These are phyloP conservation scores for Aspergillus leporis DNA, from an alignment of 495 filamentous ascomycete species.

Conservation along the genomic window DNA sequence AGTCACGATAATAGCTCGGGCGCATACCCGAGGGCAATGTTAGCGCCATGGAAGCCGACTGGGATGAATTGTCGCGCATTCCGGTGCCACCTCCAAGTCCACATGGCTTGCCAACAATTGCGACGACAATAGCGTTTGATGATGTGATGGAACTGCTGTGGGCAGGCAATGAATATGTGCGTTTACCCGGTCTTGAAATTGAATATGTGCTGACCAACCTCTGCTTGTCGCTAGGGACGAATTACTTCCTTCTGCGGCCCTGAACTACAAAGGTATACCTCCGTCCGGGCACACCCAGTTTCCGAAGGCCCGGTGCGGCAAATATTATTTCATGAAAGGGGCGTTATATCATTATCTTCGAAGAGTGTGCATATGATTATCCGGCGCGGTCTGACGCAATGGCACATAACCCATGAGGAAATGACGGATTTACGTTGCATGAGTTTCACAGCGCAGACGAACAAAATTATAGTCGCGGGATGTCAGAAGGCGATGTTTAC, in stretches of 20 bases:
- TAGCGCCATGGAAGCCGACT: slow-evolving; percentile 48
- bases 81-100: slow-evolving; percentile 65
- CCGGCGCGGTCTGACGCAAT: slow-evolving; percentile 76
- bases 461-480: slow-evolving; percentile 84
- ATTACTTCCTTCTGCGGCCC: slow-evolving; percentile 81
- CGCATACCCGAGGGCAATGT: slow-evolving; percentile 18
- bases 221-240: slow-evolving; percentile 61
- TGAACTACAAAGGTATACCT: slow-evolving; percentile 77
- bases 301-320: slow-evolving; percentile 74
- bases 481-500: slow-evolving; percentile 84
- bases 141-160: slow-evolving; percentile 84
- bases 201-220: slow-evolving; percentile 7
- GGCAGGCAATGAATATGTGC: slow-evolving; percentile 86
- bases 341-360: slow-evolving; percentile 75
- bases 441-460: slow-evolving; percentile 86
- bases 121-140: slow-evolving; percentile 81
- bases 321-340: slow-evolving; percentile 81
- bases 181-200: slow-evolving; percentile 20
- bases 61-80: slow-evolving; percentile 68
- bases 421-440: slow-evolving; percentile 88
- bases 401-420: slow-evolving; percentile 75
- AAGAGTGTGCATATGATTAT: slow-evolving; percentile 82
- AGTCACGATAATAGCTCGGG: slow-evolving; percentile 2
- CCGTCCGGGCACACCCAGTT: slow-evolving; percentile 67
- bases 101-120: slow-evolving; percentile 62